These are phyloP conservation scores for Podila epigama DNA, from an alignment of 192 early-diverging fungal species.

Conservation along the genomic window DNA sequence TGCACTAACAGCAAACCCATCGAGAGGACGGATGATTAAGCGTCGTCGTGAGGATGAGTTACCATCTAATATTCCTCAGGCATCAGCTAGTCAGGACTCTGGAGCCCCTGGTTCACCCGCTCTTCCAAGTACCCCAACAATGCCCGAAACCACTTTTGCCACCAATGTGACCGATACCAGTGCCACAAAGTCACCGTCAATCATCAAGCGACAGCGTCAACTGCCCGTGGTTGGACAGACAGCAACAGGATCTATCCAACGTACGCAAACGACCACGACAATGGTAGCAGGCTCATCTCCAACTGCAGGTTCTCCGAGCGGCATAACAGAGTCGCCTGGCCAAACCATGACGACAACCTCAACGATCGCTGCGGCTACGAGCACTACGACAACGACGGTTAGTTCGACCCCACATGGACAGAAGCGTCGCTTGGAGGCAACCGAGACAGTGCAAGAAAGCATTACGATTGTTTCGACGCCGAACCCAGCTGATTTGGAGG, in stretches of 20 bases:
- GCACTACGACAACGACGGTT: not conserved
- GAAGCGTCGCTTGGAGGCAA: constrained; percentile 40
- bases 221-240: constrained; percentile 27
- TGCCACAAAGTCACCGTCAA: constrained; percentile 14
- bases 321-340: not conserved
- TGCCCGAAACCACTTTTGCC: constrained; percentile 22
- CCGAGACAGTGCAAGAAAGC: constrained; percentile 35
- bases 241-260: constrained; percentile 13
- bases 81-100: constrained; percentile 2
- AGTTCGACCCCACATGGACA: constrained; percentile 18
- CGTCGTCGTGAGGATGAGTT: constrained; percentile 38
- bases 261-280: constrained; percentile 5
- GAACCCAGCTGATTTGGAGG: constrained; percentile 29
- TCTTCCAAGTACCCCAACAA: not conserved
- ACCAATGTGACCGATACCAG: constrained; percentile 29
- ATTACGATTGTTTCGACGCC: constrained; percentile 45
- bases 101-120: too few species aligned
- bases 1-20: constrained; percentile 2
- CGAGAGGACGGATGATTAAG: constrained; percentile 18
- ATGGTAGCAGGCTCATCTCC: constrained; percentile 9
- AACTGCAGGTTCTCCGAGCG: not conserved
- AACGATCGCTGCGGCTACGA: not conserved
- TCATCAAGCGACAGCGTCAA: constrained; percentile 42
- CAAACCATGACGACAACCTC: not conserved
- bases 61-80: constrained; percentile 5